Evolutionary conservation across 2,329 filamentous ascomycete genomes (phyloP).

Genomic region (Anisogramma anomala): DNA sequence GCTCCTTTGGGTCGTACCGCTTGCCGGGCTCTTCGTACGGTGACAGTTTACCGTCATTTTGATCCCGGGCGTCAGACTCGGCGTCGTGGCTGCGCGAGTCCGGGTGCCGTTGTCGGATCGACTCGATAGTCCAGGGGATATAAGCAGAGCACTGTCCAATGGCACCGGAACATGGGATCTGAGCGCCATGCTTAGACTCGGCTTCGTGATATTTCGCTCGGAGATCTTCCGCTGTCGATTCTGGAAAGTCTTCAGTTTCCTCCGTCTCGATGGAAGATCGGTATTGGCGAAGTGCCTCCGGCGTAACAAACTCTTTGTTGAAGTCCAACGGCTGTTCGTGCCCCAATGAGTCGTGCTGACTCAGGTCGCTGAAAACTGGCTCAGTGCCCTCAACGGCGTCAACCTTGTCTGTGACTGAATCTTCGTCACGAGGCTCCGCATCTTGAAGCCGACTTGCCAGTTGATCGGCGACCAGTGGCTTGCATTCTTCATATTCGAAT

Average conservation of each 20-base stretch:
- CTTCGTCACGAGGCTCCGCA: slow-evolving; percentile 20
- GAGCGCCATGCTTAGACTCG: slow-evolving; percentile 7
- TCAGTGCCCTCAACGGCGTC: slow-evolving; percentile 19
- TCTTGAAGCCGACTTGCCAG: slow-evolving; percentile 18
- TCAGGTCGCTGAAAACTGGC: slow-evolving; percentile 30
- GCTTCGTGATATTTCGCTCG: slow-evolving; percentile 7
- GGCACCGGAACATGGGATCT: too few species aligned
- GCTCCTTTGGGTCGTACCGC: background rate
- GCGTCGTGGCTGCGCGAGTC: too few species aligned
- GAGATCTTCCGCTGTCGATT: background rate
- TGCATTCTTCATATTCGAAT: slow-evolving; percentile 27
- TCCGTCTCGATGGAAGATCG: background rate
- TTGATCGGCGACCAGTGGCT: slow-evolving; percentile 25
- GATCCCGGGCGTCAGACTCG: too few species aligned
- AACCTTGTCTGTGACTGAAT: slow-evolving; percentile 27
- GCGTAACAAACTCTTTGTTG: slow-evolving; percentile 11
- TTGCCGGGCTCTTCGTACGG: background rate
- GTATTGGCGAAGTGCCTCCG: slow-evolving; percentile 5
- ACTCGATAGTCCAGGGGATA: too few species aligned
- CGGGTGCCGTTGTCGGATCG: too few species aligned
- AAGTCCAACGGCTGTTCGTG: slow-evolving; percentile 19
- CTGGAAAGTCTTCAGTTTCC: background rate
- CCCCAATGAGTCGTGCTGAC: slow-evolving; percentile 26
- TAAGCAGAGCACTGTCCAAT: too few species aligned
- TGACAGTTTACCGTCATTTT: too few species aligned